These are phyloP conservation scores for Pyrenula aspistea DNA, from an alignment of 495 filamentous ascomycete genomes.

Conservation along the genomic window DNA sequence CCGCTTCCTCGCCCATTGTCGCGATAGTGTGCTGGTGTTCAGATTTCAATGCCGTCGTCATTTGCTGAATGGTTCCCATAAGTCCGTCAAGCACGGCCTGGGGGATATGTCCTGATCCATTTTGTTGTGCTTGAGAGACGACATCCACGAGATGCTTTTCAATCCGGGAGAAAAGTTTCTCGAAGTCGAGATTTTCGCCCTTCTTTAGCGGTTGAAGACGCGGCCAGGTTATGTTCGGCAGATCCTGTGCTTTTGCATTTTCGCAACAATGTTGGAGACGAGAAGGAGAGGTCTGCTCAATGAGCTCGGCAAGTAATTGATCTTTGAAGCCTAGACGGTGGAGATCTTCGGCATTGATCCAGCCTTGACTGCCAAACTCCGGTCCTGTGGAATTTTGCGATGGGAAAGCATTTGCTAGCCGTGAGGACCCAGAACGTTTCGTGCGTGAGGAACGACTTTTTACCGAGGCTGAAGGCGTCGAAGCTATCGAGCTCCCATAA, in stretches of 20 bases:
- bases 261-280: neutral
- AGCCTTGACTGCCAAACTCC: neutral
- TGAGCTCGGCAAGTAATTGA: neutral
- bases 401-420: neutral
- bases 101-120: neutral
- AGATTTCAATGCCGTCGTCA: too few relatives aligned
- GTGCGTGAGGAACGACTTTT: neutral
- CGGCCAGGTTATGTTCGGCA: neutral
- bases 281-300: neutral
- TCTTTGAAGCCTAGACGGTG: neutral
- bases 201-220: neutral
- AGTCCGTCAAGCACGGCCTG: neutral
- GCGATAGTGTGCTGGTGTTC: neutral
- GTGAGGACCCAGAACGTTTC: neutral
- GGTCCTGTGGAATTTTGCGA: neutral
- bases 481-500: too few relatives aligned
- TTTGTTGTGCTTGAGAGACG: neutral
- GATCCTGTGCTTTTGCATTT: neutral
- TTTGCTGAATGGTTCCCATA: neutral
- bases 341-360: neutral
- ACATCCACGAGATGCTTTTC: neutral
- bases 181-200: neutral
- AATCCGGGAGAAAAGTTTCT: neutral
- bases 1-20: neutral
- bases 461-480: too few relatives aligned